These are phyloP conservation scores for Sporodiniella umbellata DNA, from an alignment of 371 early-diverging fungal species.

Conservation along the genomic window DNA sequence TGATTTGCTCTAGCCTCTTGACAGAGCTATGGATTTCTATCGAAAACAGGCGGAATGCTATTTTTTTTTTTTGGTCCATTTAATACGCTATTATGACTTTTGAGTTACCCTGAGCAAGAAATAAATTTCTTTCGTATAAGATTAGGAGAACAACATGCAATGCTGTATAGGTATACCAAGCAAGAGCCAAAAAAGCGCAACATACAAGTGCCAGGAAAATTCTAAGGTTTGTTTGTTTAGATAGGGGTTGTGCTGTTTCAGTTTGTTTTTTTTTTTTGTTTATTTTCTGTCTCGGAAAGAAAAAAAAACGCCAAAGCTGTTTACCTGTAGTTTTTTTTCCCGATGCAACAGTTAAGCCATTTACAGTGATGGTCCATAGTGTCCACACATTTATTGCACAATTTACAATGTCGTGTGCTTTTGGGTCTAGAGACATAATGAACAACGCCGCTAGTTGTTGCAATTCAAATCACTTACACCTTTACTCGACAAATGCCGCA, in stretches of 20 bases:
- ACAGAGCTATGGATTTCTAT: not conserved
- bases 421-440: constrained; percentile 22
- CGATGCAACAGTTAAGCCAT: constrained; percentile 79
- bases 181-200: constrained; percentile 24
- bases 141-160: constrained; percentile 27
- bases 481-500: constrained; percentile 75
- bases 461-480: constrained; percentile 40
- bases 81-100: not conserved
- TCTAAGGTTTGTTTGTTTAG: too few relatives aligned
- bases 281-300: too few relatives aligned
- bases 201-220: constrained; percentile 22
- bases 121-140: constrained; percentile 26
- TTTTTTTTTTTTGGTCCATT: not conserved
- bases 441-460: too few relatives aligned
- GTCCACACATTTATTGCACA: constrained; percentile 84
- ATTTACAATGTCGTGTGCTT: constrained; percentile 66
- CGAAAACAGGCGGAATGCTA: not conserved
- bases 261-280: not conserved
- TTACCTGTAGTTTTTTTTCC: constrained; percentile 63
- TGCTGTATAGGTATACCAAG: constrained; percentile 28
- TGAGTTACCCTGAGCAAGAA: constrained; percentile 27
- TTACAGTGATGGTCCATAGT: constrained; percentile 84
- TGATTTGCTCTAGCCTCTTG: not conserved
- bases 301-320: too few relatives aligned
- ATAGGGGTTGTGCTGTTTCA: not conserved